A percentile compares a stretch with the other conserved stretches of the same genome.
phyloP scores from a whole-genome alignment of 163 green algal species.

The Scenedesmus sp. region DNA sequence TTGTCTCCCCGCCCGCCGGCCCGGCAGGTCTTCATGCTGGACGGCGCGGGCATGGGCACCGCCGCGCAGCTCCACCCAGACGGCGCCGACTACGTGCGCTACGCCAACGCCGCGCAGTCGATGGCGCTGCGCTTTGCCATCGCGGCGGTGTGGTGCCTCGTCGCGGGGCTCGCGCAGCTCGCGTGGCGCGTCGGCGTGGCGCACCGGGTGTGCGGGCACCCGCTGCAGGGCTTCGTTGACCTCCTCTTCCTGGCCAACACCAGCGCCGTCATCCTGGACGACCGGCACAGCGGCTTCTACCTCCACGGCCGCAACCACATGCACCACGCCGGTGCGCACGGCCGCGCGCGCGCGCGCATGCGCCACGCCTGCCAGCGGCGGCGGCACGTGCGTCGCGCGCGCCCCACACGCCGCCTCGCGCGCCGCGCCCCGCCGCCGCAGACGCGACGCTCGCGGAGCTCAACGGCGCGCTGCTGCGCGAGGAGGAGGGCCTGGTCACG shows the following conservation, averaged over 20 bases:
- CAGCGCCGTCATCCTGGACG: slow-evolving; percentile 68
- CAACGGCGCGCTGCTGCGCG: slow-evolving; percentile 66
- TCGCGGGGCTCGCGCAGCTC: slow-evolving; percentile 52
- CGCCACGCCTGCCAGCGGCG: too few relatives aligned
- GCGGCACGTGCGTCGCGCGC: neutral
- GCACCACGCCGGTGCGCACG: slow-evolving; percentile 56
- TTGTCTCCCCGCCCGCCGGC: too few relatives aligned
- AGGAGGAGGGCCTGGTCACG: slow-evolving; percentile 70
- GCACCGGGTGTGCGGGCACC: slow-evolving; percentile 62
- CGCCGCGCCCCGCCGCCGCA: neutral
- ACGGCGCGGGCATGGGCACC: slow-evolving; percentile 54
- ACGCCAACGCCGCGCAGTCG: slow-evolving; percentile 49
- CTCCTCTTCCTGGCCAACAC: slow-evolving; percentile 81
- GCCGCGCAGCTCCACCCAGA: slow-evolving; percentile 59
- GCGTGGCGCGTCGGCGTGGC: slow-evolving; percentile 57
- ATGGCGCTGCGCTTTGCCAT: slow-evolving; percentile 64
- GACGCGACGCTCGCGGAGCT: slow-evolving; percentile 56
- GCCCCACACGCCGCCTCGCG: neutral
- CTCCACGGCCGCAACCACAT: slow-evolving; percentile 77
- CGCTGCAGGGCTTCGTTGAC: slow-evolving; percentile 73
- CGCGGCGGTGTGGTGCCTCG: slow-evolving; percentile 43
- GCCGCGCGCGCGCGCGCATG: too few relatives aligned
- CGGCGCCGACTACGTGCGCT: slow-evolving; percentile 46
- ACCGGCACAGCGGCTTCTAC: slow-evolving; percentile 71
- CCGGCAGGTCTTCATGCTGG: slow-evolving; percentile 55